Evolutionary conservation across 2,329 filamentous ascomycete genomes (phyloP), one percentile per base, ranked within the genome.

Genomic region (Penicillium sp.): DNA sequence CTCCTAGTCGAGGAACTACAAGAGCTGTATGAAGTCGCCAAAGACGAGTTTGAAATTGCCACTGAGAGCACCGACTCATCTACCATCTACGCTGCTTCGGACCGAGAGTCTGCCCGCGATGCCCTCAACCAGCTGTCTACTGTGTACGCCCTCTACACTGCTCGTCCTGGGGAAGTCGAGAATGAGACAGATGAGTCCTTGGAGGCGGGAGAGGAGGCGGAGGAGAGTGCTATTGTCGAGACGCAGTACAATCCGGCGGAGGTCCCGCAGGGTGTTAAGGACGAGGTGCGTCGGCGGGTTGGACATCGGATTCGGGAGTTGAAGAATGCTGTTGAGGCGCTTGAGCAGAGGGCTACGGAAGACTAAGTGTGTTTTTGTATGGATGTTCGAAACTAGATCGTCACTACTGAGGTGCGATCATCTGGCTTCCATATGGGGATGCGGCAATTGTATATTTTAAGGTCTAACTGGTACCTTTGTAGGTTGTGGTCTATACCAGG

Each of bases 1-100:
- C 54, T 67, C 5, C 61, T 74, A 14, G 69, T 74, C 44, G 71
- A 73, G 28, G 72, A 75, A 53, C 30, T 75, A 3, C 69, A 74
- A 60, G 72, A 74, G 45, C 62, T 74, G 59, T 75, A 68, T 58
- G 73, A 76, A 53, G 73, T 73, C 0, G 76, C 78, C 4, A 73
- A 73, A 56, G 78, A 80, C 60, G 77, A 80, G 62, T 77, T 80
- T 54, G 77, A 80, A 66, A 80, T 80, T 58, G 78, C 78, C 4
- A 72, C 73, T 0, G 77, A 80, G 52, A 77, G 76, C 58, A 79
- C 77, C 1, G 73, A 78, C 38, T 68, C 67, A 30, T 67, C 72
- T 1, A 76, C 77, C 2, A 75, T 78, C 52, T 80, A 79, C 63
- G 78, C 77, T 1, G 71, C 72, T 11, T 77, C 72, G 0, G 78